Evolutionary conservation across 202 grass and related monocot genomes (phyloP).

Genomic region (Schoenoplectus tabernaemontani): DNA sequence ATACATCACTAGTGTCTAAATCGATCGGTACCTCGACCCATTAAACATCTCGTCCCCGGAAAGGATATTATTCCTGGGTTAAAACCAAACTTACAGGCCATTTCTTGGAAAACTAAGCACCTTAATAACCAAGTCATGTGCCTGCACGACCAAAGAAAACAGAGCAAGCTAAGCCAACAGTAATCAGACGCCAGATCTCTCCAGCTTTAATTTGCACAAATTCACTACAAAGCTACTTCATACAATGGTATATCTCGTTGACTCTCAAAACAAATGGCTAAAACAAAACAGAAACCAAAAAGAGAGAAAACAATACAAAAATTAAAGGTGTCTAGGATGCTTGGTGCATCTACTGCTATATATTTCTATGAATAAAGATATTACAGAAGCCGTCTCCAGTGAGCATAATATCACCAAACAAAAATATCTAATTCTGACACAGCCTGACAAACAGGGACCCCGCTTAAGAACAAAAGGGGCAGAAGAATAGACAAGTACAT

Average conservation of each 20-base stretch:
- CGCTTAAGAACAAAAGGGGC: background rate
- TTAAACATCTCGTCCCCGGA: background rate
- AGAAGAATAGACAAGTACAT: slow-evolving; percentile 22
- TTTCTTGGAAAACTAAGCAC: background rate
- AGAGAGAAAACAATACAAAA: slow-evolving; percentile 13
- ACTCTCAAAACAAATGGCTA: slow-evolving; percentile 14
- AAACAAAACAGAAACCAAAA: slow-evolving; percentile 18
- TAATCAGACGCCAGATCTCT: no score
- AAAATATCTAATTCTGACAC: slow-evolving; percentile 24
- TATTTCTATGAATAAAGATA: slow-evolving; percentile 51
- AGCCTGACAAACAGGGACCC: slow-evolving; percentile 12
- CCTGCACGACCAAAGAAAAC: background rate
- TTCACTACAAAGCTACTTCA: slow-evolving; percentile 18
- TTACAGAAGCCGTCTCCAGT: slow-evolving; percentile 32
- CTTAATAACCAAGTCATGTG: background rate
- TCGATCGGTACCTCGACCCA: background rate
- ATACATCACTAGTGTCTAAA: background rate
- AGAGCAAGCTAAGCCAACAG: no score
- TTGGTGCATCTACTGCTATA: slow-evolving; percentile 48
- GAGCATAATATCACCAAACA: slow-evolving; percentile 29
- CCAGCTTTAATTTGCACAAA: slow-evolving; percentile 9
- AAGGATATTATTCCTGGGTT: background rate
- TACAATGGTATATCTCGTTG: slow-evolving; percentile 21
- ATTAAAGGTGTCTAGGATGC: slow-evolving; percentile 31
- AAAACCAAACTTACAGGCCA: no score